Evolutionary conservation across 1,139 yeast species (phyloP), one percentile per base, ranked within the genome.

Genomic region (Hemisphaericaspora subhashii): DNA sequence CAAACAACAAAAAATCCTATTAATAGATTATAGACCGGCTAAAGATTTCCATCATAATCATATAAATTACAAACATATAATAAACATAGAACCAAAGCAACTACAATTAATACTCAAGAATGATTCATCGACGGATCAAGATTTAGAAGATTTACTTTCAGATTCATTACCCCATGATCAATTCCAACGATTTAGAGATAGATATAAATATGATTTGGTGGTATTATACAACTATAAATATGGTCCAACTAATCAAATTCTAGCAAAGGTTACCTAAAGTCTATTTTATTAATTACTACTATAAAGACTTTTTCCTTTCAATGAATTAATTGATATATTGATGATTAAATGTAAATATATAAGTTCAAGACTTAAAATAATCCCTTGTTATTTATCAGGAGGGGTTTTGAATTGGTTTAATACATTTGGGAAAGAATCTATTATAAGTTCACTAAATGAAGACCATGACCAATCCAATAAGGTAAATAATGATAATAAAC

Each of bases 11-110:
- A 15, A 15, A 4, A 47, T 79, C 11, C 63, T 86, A 29, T 46
- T 86, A 17, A 70, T 89, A 16, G 97, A 89, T 55, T 72, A 81
- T 32, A 68, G 96, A 44, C 68, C 80, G 11, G 64, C 82, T 31
- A 68, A 68, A 17, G 81, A 77, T 31, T 86, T 73, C 57, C 72
- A 77, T 33, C 68, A 66, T 37, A 74, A 77, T 28, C 95, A 84
- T 54, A 77, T 89, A 23, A 69, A 72, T 15, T 63, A 72, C 25
- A 57, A 64, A 1, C 74, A 82, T 35, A 59, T 83, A 7, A 73
- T 86, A 13, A 84, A 89, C 54, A 74, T 88, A 11, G 95, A 86
- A 41, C 96, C 96, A 4, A 46, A 15, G 6, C 15, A 21, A 18
- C 29, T 45, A 8, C 30, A 33, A 8, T 8, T 22, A 3, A 16